Evolutionary conservation across 2,329 filamentous ascomycete species (phyloP), one percentile per base, ranked within the genome.

Genomic region (Monilinia polystroma): DNA sequence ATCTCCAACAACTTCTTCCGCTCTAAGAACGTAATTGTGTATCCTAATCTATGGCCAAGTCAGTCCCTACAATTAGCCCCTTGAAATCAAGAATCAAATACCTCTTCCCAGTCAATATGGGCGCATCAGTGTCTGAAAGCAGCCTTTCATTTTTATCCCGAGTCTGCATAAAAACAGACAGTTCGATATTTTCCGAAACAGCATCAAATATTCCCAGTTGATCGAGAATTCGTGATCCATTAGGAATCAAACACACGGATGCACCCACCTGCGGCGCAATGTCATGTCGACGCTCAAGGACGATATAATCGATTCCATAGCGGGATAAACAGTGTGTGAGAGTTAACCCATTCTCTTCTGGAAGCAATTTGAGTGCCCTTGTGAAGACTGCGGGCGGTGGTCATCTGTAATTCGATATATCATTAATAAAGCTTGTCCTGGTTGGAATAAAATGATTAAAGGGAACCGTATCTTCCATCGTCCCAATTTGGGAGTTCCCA

Each of bases 161-260:
- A 5, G 54, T 49, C 29, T 55, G 66, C n/a, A 43, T 59, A 52
- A 68, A 64, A 63, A 53, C 63, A 51, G 65, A 67, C 0, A 65
- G 68, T 57, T 70, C 63, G 20, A 71, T 67, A 6, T 49, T 41
- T 3, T 63, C 43, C 23, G 62, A 68, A 49, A 72, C 69, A 23
- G 45, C 29, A 10, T 72, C 71, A 66, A 70, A 70, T n/a, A 77
- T 68, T 0, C 81, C 83, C 1, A 86, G 70, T 70, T 86, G 84
- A 67, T 85, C 83, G 1, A 85, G 71, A 4, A 86, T 81, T 1
- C 80, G 77, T 6, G 75, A 67, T 1, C 80, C 81, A 35, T 81
- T 78, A 0, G 83, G 76, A 66, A 72, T 69, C 12, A 75, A 65
- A n/a, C 68, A 68, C 10, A 75, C 71, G 7, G 68, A 69, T 16